Evolutionary conservation across 768 basidiomycete species (phyloP).

Genomic region (Royoungia palumana): DNA sequence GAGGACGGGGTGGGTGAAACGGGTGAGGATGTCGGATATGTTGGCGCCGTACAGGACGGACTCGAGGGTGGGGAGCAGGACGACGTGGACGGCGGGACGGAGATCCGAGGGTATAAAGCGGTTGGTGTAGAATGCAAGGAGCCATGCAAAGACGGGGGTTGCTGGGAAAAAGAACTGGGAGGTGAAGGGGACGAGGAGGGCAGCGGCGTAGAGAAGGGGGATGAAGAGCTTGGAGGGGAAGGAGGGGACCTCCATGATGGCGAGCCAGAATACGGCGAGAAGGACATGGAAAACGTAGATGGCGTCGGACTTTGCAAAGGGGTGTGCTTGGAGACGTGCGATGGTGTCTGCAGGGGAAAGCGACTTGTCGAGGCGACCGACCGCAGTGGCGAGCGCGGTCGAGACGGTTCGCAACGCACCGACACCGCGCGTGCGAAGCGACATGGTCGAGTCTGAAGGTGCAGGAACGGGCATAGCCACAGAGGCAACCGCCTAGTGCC

Average conservation of each 20-base stretch:
- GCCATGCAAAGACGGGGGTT: slow-evolving; percentile 80
- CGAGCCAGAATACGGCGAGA: slow-evolving; percentile 67
- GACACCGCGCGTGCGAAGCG: slow-evolving; percentile 1
- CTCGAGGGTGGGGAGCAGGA: slow-evolving; percentile 91
- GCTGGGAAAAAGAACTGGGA: slow-evolving; percentile 90
- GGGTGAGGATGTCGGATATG: slow-evolving; percentile 93
- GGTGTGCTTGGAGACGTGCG: slow-evolving; percentile 52
- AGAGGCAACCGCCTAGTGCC: no score
- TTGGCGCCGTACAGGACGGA: slow-evolving; percentile 96
- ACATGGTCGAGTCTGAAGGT: no score
- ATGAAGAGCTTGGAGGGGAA: slow-evolving; percentile 76
- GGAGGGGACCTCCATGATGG: slow-evolving; percentile 63
- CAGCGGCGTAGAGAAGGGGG: slow-evolving; percentile 64
- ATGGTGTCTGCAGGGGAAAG: slow-evolving; percentile 69
- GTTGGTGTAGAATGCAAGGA: slow-evolving; percentile 83
- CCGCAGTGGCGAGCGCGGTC: slow-evolving; percentile 55
- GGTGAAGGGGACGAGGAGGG: slow-evolving; percentile 79
- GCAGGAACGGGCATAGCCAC: no score
- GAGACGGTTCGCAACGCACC: slow-evolving; percentile 17
- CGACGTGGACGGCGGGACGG: slow-evolving; percentile 85
- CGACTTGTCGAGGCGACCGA: slow-evolving; percentile 71
- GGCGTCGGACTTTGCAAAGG: slow-evolving; percentile 53
- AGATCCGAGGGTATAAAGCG: slow-evolving; percentile 75
- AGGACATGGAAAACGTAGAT: slow-evolving; percentile 64
- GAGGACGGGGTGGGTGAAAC: slow-evolving; percentile 88